A percentile compares a stretch with the other conserved stretches of the same genome.
Evolutionary conservation across 495 filamentous ascomycete species (phyloP).

Genomic region (Aspergillus leporis): DNA sequence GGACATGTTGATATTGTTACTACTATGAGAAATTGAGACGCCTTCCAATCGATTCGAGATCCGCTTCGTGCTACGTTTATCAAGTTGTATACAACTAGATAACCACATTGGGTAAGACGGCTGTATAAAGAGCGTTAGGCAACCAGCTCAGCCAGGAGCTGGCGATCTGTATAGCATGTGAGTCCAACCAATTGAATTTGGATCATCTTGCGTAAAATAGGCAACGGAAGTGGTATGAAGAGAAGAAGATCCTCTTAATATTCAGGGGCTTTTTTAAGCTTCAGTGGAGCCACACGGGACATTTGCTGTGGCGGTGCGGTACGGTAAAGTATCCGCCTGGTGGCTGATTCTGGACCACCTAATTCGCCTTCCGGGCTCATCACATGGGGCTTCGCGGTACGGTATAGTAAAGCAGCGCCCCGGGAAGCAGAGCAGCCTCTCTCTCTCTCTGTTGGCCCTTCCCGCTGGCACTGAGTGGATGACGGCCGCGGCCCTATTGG

Average conservation of each 20-base stretch:
- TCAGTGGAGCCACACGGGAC: constrained; percentile 18
- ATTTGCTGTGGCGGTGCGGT: constrained; percentile 23
- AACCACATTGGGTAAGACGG: not conserved
- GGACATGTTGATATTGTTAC: not conserved
- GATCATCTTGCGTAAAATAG: not conserved
- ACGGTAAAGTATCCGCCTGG: constrained; percentile 5
- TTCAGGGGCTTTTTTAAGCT: constrained; percentile 24
- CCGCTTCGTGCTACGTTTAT: too few species aligned
- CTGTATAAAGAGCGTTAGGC: too few species aligned
- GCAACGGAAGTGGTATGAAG: not conserved
- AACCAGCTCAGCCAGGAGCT: too few species aligned
- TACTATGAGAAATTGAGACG: not conserved
- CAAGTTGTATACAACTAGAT: not conserved
- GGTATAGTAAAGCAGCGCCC: constrained; percentile 4
- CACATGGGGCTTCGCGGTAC: constrained; percentile 1
- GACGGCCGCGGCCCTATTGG: constrained; percentile 8
- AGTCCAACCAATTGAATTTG: not conserved
- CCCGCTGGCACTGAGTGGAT: not conserved
- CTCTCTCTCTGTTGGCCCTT: not conserved
- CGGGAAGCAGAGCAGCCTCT: too few species aligned
- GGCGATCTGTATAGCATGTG: too few species aligned
- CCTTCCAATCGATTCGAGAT: not conserved
- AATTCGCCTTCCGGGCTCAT: not conserved
- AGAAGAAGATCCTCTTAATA: constrained; percentile 12
- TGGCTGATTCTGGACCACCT: constrained; percentile 7